phyloP scores from a whole-genome alignment of 2,329 filamentous ascomycete genomes.

The Cytospora piceicola region DNA sequence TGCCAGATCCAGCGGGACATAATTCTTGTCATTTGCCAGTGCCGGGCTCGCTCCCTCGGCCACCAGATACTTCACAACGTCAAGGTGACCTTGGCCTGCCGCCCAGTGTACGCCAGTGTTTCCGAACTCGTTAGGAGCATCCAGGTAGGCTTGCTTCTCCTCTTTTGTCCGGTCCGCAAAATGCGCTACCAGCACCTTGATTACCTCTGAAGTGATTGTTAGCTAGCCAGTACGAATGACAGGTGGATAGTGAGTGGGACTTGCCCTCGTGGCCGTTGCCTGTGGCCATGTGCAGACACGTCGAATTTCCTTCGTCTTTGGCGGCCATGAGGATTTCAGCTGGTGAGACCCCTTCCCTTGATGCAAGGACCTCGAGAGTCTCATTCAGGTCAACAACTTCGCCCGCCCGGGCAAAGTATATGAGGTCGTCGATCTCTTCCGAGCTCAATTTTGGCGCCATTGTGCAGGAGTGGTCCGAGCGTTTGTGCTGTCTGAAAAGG shows the following conservation, averaged over 20 bases:
- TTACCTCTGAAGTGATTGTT: slow-evolving; percentile 44
- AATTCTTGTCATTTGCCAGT: slow-evolving; percentile 80
- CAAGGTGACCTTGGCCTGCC: slow-evolving; percentile 83
- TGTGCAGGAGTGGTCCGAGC: neutral
- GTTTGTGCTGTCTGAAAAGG: neutral
- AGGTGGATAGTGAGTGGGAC: slow-evolving; percentile 34
- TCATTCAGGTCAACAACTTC: slow-evolving; percentile 71
- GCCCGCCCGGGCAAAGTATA: slow-evolving; percentile 82
- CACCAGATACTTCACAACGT: slow-evolving; percentile 76
- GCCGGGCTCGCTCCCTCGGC: slow-evolving; percentile 77
- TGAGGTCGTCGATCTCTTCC: slow-evolving; percentile 87
- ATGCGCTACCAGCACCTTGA: slow-evolving; percentile 48
- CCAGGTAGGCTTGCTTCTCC: slow-evolving; percentile 60
- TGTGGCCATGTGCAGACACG: slow-evolving; percentile 87
- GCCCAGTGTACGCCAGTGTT: slow-evolving; percentile 97
- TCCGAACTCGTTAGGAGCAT: slow-evolving; percentile 75
- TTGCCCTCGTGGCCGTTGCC: slow-evolving; percentile 86
- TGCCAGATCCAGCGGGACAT: slow-evolving; percentile 77
- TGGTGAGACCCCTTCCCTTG: slow-evolving; percentile 61
- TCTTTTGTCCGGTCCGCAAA: slow-evolving; percentile 46
- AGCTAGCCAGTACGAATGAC: neutral
- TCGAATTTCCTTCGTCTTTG: slow-evolving; percentile 75
- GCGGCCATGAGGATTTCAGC: slow-evolving; percentile 71
- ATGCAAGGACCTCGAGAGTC: slow-evolving; percentile 61
- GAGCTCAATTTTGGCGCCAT: slow-evolving; percentile 65